Evolutionary conservation across 208 protist species (phyloP).

Genomic region (Acanthamoeba divionensis): DNA sequence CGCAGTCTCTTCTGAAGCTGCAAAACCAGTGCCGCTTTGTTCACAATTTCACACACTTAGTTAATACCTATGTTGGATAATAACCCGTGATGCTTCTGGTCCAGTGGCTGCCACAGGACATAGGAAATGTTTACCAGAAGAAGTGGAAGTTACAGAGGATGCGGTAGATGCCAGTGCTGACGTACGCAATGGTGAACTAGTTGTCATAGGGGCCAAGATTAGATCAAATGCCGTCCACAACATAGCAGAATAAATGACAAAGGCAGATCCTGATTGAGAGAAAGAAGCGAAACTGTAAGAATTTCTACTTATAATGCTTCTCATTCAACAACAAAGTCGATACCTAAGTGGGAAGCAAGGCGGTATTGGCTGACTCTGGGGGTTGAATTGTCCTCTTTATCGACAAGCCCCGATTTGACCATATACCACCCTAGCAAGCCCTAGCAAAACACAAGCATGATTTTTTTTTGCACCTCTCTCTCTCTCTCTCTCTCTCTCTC

Average conservation of each 20-base stretch:
- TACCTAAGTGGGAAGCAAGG: slow-evolving; percentile 90
- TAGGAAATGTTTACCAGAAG: no score
- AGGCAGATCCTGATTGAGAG: no score
- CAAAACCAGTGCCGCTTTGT: background rate
- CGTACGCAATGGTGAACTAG: background rate
- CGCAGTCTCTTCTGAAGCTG: background rate
- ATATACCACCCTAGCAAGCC: slow-evolving; percentile 96
- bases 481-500: no score
- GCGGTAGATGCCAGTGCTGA: background rate
- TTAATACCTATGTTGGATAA: no score
- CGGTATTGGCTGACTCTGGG: slow-evolving; percentile 83
- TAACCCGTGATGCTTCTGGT: no score
- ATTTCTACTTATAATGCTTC: no score
- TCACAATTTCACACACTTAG: no score
- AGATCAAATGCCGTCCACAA: slow-evolving; percentile 63
- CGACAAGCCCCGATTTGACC: slow-evolving; percentile 93
- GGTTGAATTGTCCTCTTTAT: slow-evolving; percentile 83
- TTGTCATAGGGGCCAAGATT: background rate
- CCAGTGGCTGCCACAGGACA: no score
- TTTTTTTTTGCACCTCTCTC: no score
- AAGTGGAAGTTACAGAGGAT: background rate
- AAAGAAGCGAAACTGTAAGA: no score
- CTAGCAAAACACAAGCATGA: slow-evolving; percentile 61
- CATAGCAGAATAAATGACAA: slow-evolving; percentile 88
- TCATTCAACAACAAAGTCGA: no score